Evolutionary conservation across 345 rosid species (phyloP).

Genomic region (Orychophragmus violaceus): DNA sequence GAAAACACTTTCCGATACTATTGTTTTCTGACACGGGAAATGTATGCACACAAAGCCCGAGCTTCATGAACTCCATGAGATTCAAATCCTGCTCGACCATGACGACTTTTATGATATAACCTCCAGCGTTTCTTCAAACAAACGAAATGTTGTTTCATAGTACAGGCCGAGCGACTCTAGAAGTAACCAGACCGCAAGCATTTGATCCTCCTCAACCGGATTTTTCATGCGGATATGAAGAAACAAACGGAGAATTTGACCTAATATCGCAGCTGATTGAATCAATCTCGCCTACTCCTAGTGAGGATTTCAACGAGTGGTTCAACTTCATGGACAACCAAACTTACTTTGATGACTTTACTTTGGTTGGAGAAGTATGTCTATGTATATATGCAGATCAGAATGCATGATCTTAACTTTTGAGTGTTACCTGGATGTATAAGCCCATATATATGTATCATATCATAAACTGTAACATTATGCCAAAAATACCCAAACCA

Average conservation of each 20-base stretch:
- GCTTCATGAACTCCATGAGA: slow-evolving; percentile 9
- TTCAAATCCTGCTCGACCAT: slow-evolving; percentile 17
- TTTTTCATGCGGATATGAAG: not conserved
- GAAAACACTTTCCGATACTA: too few relatives aligned
- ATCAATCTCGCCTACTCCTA: not conserved
- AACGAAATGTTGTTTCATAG: not conserved
- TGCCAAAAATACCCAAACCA: too few relatives aligned
- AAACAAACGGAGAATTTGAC: slow-evolving; percentile 1
- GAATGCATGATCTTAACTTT: not conserved
- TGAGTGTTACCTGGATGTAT: not conserved
- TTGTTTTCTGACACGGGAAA: not conserved
- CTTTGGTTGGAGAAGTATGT: slow-evolving; percentile 6
- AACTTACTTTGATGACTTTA: slow-evolving; percentile 14
- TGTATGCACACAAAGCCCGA: slow-evolving; percentile 3
- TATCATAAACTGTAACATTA: not conserved
- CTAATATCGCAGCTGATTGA: slow-evolving; percentile 6
- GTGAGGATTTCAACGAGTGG: slow-evolving; percentile 18
- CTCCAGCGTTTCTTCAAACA: not conserved
- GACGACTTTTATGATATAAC: slow-evolving; percentile 16
- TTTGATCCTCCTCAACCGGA: slow-evolving; percentile 9
- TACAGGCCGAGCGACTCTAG: not conserved
- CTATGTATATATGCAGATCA: not conserved
- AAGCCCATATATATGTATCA: slow-evolving; percentile 1
- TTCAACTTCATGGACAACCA: slow-evolving; percentile 17
- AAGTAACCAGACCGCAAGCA: not conserved